phyloP scores from a whole-genome alignment of 2,329 filamentous ascomycete genomes.

The Ceratocystis cubensis region DNA sequence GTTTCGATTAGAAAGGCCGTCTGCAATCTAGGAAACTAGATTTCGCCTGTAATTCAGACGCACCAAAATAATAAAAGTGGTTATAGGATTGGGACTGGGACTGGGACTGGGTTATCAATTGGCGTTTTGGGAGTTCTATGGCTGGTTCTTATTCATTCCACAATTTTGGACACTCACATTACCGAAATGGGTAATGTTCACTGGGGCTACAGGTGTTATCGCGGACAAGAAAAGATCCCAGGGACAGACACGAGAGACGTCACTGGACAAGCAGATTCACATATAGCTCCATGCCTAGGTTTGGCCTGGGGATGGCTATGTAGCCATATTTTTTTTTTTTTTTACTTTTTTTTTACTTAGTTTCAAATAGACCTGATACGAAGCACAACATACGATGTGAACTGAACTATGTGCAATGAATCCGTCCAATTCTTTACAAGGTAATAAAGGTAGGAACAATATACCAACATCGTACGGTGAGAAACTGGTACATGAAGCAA shows the following conservation, averaged over 20 bases:
- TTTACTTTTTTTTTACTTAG: neutral
- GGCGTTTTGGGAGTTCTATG: constrained; percentile 12
- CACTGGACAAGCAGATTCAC: neutral
- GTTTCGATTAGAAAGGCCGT: neutral
- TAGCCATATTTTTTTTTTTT: neutral
- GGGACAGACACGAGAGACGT: neutral
- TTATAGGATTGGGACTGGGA: neutral
- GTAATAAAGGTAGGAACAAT: neutral
- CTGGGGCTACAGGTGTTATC: neutral
- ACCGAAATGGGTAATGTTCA: neutral
- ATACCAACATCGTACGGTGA: neutral
- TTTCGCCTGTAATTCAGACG: neutral
- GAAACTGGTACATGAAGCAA: neutral
- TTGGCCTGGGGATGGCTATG: neutral
- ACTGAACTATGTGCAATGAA: neutral
- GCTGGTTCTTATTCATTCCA: neutral
- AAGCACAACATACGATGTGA: neutral
- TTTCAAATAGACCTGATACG: neutral
- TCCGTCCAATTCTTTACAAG: no score
- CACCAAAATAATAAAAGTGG: neutral
- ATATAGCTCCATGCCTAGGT: neutral
- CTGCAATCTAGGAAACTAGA: neutral
- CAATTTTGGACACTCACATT: neutral
- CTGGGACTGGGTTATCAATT: constrained; percentile 4
- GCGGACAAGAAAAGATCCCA: neutral